These are phyloP conservation scores for Exserohilum turcica DNA, from an alignment of 2,329 filamentous ascomycete species.

Conservation along the genomic window DNA sequence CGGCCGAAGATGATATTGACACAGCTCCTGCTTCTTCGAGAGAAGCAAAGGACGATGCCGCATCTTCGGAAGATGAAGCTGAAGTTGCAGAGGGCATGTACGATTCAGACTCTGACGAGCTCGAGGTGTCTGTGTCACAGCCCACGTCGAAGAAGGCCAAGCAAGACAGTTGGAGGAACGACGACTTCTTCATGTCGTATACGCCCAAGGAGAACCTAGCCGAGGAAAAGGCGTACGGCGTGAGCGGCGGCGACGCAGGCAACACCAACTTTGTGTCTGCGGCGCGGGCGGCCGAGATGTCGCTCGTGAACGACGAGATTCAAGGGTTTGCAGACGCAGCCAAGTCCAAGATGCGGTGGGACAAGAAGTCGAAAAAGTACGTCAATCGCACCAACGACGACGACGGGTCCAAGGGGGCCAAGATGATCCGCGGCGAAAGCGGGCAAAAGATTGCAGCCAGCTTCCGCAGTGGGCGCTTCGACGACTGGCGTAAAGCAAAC, in stretches of 20 bases:
- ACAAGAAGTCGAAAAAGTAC: conserved; percentile 96
- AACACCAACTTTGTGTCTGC: conserved; percentile 80
- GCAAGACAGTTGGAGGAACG: conserved; percentile 71
- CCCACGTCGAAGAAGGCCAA: conserved; percentile 38
- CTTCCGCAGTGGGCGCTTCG: conserved; percentile 92
- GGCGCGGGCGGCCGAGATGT: conserved; percentile 88
- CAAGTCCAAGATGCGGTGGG: conserved; percentile 84
- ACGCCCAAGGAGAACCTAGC: conserved; percentile 80
- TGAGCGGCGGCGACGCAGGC: conserved; percentile 72
- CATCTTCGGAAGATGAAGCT: conserved; percentile 44
- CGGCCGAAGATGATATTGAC: conserved; percentile 24
- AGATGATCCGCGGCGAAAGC: conserved; percentile 84
- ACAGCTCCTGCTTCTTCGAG: conserved; percentile 8
- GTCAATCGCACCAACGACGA: conserved; percentile 90
- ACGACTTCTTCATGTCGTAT: conserved; percentile 96
- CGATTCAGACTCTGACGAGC: conserved; percentile 58
- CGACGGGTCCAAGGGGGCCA: conserved; percentile 76
- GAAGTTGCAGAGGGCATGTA: conserved; percentile 43
- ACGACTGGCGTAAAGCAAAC: conserved; percentile 87
- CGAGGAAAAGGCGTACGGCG: conserved; percentile 91
- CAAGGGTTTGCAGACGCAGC: conserved; percentile 79
- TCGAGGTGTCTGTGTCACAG: conserved; percentile 58
- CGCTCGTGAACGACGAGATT: conserved; percentile 86
- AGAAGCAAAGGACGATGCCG: conserved; percentile 20
- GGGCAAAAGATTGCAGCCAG: conserved; percentile 94